phyloP scores from a whole-genome alignment of 495 filamentous ascomycete genomes.

The Xylaria cubensis region DNA sequence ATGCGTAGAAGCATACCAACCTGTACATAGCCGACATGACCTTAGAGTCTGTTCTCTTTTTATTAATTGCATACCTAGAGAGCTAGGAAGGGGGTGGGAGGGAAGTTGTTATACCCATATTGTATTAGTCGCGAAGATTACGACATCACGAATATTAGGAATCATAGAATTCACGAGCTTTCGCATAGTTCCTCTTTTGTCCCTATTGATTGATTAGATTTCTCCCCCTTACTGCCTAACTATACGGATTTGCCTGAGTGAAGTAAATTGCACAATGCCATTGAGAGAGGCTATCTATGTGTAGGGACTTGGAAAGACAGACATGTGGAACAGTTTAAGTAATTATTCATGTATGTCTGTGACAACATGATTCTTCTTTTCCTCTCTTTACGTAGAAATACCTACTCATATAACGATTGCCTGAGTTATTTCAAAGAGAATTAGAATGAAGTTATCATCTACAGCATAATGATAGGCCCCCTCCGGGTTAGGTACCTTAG shows the following conservation, averaged over 20 bases:
- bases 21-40: conserved; percentile 22
- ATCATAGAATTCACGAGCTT: not conserved
- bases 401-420: not conserved
- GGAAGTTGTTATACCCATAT: conserved; percentile 14
- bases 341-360: not conserved
- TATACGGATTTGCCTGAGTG: not conserved
- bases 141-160: conserved; percentile 2
- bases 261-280: too few species aligned
- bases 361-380: not conserved
- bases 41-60: conserved; percentile 1
- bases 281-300: too few species aligned
- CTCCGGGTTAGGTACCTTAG: not conserved
- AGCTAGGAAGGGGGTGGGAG: not conserved
- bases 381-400: not conserved
- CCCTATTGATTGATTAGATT: too few species aligned
- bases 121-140: not conserved
- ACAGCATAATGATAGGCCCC: not conserved
- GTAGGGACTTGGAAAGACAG: too few species aligned
- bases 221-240: not conserved
- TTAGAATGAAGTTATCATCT: not conserved
- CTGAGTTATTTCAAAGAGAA: not conserved
- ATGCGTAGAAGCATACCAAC: not conserved
- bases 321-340: too few species aligned
- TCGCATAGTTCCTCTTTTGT: not conserved
- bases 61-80: not conserved